phyloP scores from a whole-genome alignment of 129 eudicot genomes.

The Pseudognaphalium luteoalbum region DNA sequence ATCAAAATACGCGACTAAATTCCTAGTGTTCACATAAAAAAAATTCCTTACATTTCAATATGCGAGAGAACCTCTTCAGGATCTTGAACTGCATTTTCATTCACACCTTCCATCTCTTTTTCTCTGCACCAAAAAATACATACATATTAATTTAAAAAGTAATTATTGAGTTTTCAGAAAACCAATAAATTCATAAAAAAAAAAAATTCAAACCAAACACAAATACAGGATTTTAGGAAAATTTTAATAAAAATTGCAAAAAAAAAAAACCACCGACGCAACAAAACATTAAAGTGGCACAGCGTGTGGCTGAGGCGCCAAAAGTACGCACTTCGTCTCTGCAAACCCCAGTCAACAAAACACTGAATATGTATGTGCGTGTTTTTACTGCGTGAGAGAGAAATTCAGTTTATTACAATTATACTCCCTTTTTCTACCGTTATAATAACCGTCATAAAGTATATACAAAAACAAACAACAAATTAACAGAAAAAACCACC shows the following conservation, averaged over 20 bases:
- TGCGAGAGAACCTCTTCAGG: conserved; percentile 39
- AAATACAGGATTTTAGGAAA: neutral
- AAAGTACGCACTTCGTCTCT: neutral
- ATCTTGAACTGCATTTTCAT: conserved; percentile 48
- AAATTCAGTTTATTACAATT: conserved; percentile 11
- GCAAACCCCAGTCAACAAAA: too few species aligned
- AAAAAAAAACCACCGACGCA: neutral
- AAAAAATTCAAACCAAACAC: neutral
- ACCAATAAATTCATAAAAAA: neutral
- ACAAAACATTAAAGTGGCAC: neutral
- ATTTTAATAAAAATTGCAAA: too few species aligned
- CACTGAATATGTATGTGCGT: neutral
- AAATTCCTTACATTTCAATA: conserved; percentile 39
- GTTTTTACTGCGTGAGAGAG: conserved; percentile 28
- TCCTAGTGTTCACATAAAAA: neutral
- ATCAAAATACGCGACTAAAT: neutral
- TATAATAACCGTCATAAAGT: conserved; percentile 41
- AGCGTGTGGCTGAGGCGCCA: neutral
- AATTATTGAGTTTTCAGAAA: neutral
- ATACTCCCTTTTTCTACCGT: conserved; percentile 23
- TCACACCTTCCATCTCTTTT: conserved; percentile 39
- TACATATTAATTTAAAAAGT: neutral
- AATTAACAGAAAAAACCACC: conserved; percentile 22
- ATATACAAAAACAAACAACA: conserved; percentile 4
- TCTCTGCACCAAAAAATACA: conserved; percentile 18